Evolutionary conservation across 192 early-diverging fungal genomes (phyloP), one percentile per base, ranked within the genome.

Genomic region (Kappamyces sp.): DNA sequence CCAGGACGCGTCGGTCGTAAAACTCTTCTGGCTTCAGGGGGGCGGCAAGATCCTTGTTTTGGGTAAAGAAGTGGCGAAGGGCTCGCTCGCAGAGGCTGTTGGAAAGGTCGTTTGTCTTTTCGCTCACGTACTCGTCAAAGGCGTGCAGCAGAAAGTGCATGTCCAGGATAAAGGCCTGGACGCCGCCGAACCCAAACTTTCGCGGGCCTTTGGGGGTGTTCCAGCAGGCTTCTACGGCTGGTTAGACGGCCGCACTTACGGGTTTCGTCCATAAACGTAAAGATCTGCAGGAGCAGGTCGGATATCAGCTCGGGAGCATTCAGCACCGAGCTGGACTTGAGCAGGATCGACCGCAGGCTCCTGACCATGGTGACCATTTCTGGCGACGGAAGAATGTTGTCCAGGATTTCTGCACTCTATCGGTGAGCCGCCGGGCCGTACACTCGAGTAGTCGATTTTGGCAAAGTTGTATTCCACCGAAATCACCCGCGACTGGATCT

Each of bases 141-240:
- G 66, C 60, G 12, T 64, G 66, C 9, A 81, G 47, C 29, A 80
- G 67, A 48, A 75, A 79, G 54, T 81, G 74, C 8, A 81, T 77
- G 58, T 81, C 79, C 12, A 81, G 61, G 35, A 81, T 68, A 48
- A 81, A 66, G 49, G 71, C 67, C 47, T 81, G 79, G 2, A 81
- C 76, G 36, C 79, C 77, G 14, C 72, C 62, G 51, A 79, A 79
- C 4, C 77, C 77, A 60, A 79, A 70, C 5, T 62, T 45, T 3
- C 69, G 51, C 9, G 62, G 69, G 5, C 66, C 71, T 9, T 46
- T 45, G 4, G 54, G 54, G 14, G 59, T 72, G 34, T 68, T 66
- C 60, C 66, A 66, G 38, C 39, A 59, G 32, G 22, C 38, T 30
- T 54, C 68, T 65, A 69, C 45, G 32, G 34, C 55, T 40, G 48